phyloP scores from a whole-genome alignment of 139 green algal species.

The Tetratostichococcus sp. region DNA sequence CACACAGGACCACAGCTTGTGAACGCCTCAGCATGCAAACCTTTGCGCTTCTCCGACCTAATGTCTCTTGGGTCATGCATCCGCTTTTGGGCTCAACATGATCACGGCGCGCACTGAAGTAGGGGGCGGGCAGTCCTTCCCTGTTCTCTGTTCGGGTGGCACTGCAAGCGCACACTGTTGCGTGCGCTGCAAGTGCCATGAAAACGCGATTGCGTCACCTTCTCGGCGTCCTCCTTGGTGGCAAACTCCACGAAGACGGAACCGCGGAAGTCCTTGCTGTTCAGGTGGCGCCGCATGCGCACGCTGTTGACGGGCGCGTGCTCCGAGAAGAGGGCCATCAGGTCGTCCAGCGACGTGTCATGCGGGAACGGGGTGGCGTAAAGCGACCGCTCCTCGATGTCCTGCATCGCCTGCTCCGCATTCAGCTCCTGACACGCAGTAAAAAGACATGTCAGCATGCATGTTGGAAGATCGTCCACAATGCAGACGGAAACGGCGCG shows the following conservation, averaged over 20 bases:
- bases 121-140: no score
- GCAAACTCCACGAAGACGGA: constrained; percentile 78
- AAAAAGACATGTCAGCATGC: no score
- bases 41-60: no score
- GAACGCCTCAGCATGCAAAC: neutral
- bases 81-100: no score
- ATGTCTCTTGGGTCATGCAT: neutral
- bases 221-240: constrained; percentile 36
- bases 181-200: no score
- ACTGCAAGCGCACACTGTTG: no score
- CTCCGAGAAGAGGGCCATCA: constrained; percentile 25
- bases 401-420: constrained; percentile 22
- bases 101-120: no score
- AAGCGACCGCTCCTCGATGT: constrained; percentile 63
- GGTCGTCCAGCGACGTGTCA: constrained; percentile 50
- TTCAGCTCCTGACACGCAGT: no score
- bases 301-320: constrained; percentile 51
- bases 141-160: no score
- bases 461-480: no score
- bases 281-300: constrained; percentile 69
- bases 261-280: constrained; percentile 81
- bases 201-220: neutral
- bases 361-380: constrained; percentile 76
- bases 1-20: neutral
- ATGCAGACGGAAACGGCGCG: constrained; percentile 64